Base-by-base conservation (phyloP, 257 asterid species). In the Cynanchum wilfordii region DNA sequence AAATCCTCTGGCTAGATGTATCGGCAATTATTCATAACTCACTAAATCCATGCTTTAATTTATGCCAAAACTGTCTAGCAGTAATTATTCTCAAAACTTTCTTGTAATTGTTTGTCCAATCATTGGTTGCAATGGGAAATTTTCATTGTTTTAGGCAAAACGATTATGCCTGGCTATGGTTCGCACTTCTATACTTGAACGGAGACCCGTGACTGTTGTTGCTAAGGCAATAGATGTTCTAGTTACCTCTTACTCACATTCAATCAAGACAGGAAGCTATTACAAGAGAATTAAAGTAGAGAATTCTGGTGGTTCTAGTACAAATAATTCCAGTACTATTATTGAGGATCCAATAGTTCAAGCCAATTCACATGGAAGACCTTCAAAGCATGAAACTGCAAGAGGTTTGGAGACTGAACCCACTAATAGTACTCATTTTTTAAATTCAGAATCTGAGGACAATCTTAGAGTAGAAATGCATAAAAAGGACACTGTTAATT, bases 191-290 rank as follows among this genome's bases (percentile, higher is more conserved):
- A 89, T 94, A 73, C 87, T 94, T 78, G 99, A 94, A 83, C 79
- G 98, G 76, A 89, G 91, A 80, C 95, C 98, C 25, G 82, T 91
- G 27, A 75, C 93, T 19, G 65, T 84, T 74, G 97, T 91, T 64
- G 75, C 93, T 65, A 85, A 75, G 84, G 97, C 89, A 55, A 82
- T 94, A 64, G 86, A 84, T 78, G 82, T 87, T 52, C 66, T 89
- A 60, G 82, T 87, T 73, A 76, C 82, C 65, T 74, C 86, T 56
- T 89, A 83, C 75, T 72, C 86, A 24, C 86, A 84, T 62, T 93
- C 95, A 45, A 81, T 91, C 71, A 94, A 84, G 82, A 78, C 95
- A 49, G 95, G 96, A 62, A 87, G 86, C 78, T 86, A 88, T 77
- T 78, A 88, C 80, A 83, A 87, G 83, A 83, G 81, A 80, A 70